A percentile compares a stretch with the other conserved stretches of the same genome.
Conservation (phyloP, 495 filamentous ascomycete species). For the Rusavskia elegans region DNA sequence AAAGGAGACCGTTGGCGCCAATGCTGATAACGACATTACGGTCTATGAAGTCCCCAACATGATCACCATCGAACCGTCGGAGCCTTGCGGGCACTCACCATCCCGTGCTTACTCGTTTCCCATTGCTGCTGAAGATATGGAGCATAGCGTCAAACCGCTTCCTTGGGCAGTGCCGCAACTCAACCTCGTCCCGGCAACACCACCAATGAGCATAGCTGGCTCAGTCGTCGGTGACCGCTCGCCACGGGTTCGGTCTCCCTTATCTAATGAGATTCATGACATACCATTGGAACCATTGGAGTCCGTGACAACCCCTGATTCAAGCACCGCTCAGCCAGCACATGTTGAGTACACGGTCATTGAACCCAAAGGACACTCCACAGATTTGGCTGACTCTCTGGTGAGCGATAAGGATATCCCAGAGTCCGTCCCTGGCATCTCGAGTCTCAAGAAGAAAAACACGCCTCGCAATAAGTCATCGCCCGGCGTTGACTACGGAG, state of each 20-base stretch:
- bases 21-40: slow-evolving; percentile 11
- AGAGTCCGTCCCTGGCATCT: background rate
- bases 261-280: background rate
- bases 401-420: background rate
- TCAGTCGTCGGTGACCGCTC: slow-evolving; percentile 8
- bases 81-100: slow-evolving; percentile 1
- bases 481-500: slow-evolving; percentile 20
- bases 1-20: slow-evolving; percentile 3
- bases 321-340: background rate
- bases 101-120: slow-evolving; percentile 10
- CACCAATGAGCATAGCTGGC: slow-evolving; percentile 25
- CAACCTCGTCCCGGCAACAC: slow-evolving; percentile 34
- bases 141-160: slow-evolving; percentile 14
- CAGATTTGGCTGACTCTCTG: background rate
- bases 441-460: slow-evolving; percentile 7
- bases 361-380: background rate
- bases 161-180: slow-evolving; percentile 35
- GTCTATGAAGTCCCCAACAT: slow-evolving; percentile 8
- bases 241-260: slow-evolving; percentile 4
- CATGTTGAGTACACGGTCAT: background rate
- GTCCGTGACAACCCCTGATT: background rate
- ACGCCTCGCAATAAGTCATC: slow-evolving; percentile 1
- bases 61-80: slow-evolving; percentile 13
- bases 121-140: slow-evolving; percentile 11
- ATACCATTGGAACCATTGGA: background rate